These are phyloP conservation scores for Orbilia quercus DNA, from an alignment of 2,329 filamentous ascomycete genomes.

Conservation along the genomic window DNA sequence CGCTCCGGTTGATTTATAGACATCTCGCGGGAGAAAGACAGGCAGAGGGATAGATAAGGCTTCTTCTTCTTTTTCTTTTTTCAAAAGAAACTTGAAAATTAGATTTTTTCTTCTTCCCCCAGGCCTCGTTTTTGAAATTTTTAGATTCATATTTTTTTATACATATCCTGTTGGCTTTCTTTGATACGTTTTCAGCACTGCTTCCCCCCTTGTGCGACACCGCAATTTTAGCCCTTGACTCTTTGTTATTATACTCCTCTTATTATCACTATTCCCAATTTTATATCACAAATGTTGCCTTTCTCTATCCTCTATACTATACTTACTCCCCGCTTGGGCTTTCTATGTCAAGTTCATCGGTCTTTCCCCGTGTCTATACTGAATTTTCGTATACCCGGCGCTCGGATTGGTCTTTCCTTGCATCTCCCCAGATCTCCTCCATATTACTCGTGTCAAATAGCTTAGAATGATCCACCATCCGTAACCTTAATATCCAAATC, in stretches of 20 bases:
- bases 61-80: constrained; percentile 16
- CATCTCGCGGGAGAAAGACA: constrained; percentile 12
- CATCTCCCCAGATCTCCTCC: constrained; percentile 10
- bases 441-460: too few species aligned
- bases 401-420: constrained; percentile 31
- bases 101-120: constrained; percentile 47
- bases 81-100: constrained; percentile 16
- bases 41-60: constrained; percentile 29
- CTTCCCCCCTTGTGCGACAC: background rate
- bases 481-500: too few species aligned
- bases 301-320: background rate
- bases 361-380: constrained; percentile 29
- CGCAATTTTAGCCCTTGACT: constrained; percentile 20
- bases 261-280: background rate
- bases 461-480: too few species aligned
- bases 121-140: constrained; percentile 12
- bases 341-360: background rate
- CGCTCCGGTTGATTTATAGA: constrained; percentile 16
- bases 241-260: constrained; percentile 3
- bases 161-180: constrained; percentile 13
- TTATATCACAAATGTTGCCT: background rate
- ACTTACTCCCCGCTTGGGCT: background rate
- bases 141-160: constrained; percentile 23
- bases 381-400: constrained; percentile 41
- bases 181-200: constrained; percentile 7